Percentiles rank a stretch among this genome's conserved stretches.
Evolutionary conservation across 371 early-diverging fungal species (phyloP).

Genomic region (Choanephora cucurbitarum): DNA sequence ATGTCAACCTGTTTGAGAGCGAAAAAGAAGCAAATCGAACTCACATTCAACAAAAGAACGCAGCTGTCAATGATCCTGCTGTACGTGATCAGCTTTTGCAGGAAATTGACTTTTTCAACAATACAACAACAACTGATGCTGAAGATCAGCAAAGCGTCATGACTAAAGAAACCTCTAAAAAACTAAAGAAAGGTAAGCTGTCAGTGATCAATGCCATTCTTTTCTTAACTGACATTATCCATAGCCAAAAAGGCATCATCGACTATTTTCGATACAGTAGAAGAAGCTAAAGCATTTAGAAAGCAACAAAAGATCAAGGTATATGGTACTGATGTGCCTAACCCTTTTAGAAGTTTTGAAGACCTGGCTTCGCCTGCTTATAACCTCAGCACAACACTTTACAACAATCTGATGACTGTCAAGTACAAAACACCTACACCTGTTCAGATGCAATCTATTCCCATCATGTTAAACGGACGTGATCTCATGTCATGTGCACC

Average conservation of each 20-base stretch:
- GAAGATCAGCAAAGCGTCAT: neutral
- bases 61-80: slow-evolving; percentile 38
- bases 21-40: slow-evolving; percentile 25
- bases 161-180: neutral
- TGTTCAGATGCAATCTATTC: slow-evolving; percentile 94
- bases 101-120: slow-evolving; percentile 51
- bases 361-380: slow-evolving; percentile 75
- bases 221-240: no score
- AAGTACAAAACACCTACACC: slow-evolving; percentile 92
- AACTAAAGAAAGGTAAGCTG: slow-evolving; percentile 5
- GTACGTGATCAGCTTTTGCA: slow-evolving; percentile 39
- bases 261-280: slow-evolving; percentile 28
- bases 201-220: no score
- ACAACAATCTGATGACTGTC: slow-evolving; percentile 61
- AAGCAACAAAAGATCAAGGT: slow-evolving; percentile 78
- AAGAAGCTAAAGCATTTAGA: slow-evolving; percentile 55
- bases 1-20: slow-evolving; percentile 71
- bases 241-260: slow-evolving; percentile 4
- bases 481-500: slow-evolving; percentile 94
- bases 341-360: slow-evolving; percentile 80
- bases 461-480: slow-evolving; percentile 78
- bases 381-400: slow-evolving; percentile 65
- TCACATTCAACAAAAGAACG: slow-evolving; percentile 31
- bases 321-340: slow-evolving; percentile 85
- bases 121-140: slow-evolving; percentile 24